Evolutionary conservation across 305 asterid species (phyloP).

Genomic region (Coffea humblotiana): DNA sequence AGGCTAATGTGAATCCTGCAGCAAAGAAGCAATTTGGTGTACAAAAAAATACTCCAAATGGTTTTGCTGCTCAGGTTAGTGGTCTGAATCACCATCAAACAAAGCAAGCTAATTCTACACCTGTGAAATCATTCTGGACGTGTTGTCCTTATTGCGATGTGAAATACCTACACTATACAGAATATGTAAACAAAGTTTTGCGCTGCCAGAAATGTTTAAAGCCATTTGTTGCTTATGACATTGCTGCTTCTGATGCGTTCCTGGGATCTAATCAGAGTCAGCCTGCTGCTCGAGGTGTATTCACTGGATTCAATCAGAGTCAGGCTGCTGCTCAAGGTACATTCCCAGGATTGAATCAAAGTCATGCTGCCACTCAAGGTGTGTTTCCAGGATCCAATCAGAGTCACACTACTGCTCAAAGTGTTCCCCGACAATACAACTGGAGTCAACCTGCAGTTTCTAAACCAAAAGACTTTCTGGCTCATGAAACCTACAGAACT

Average conservation of each 20-base stretch:
- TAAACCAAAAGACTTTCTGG: constrained; percentile 36
- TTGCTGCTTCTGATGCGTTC: constrained; percentile 39
- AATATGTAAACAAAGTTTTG: constrained; percentile 37
- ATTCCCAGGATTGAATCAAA: constrained; percentile 20
- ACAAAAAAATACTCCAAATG: constrained; percentile 37
- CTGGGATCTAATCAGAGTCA: constrained; percentile 29
- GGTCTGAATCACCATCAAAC: constrained; percentile 35
- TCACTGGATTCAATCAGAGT: constrained; percentile 18
- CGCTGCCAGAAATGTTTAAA: constrained; percentile 57
- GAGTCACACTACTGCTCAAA: constrained; percentile 37
- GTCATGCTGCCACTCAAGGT: constrained; percentile 37
- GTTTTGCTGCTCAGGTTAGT: constrained; percentile 27
- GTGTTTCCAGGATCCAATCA: constrained; percentile 22
- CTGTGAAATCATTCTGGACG: constrained; percentile 62
- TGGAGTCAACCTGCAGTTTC: constrained; percentile 32
- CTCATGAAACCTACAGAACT: constrained; percentile 26
- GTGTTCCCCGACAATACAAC: constrained; percentile 27
- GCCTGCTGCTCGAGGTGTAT: constrained; percentile 24
- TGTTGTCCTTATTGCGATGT: constrained; percentile 58
- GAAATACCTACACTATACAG: constrained; percentile 50
- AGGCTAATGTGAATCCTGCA: constrained; percentile 28
- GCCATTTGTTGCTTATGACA: constrained; percentile 50
- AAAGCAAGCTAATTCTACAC: constrained; percentile 33
- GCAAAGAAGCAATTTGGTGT: constrained; percentile 25
- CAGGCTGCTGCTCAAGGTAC: constrained; percentile 25